These are phyloP conservation scores for Verticillium klebahnii DNA, from an alignment of 2,329 filamentous ascomycete genomes.

Conservation along the genomic window DNA sequence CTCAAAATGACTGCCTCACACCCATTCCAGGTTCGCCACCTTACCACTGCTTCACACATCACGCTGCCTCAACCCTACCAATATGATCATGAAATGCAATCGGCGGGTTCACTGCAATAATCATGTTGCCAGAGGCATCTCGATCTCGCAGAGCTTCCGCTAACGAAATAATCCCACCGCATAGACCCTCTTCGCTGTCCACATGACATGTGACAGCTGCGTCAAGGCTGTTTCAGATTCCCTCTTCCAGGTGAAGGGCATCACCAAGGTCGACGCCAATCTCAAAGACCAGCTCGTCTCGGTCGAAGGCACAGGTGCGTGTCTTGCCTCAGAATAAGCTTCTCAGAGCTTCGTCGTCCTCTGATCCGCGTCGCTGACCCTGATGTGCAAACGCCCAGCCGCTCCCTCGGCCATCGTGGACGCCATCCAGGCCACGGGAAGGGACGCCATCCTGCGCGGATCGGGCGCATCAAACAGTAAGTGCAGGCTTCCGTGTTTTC, in stretches of 20 bases:
- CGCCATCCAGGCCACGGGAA: slow-evolving; percentile 83
- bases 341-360: background rate
- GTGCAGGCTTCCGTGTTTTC: slow-evolving; percentile 26
- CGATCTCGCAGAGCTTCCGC: slow-evolving; percentile 7
- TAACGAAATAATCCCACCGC: slow-evolving; percentile 28
- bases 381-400: slow-evolving; percentile 36
- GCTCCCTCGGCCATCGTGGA: slow-evolving; percentile 85
- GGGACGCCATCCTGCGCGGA: slow-evolving; percentile 90
- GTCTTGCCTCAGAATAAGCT: background rate
- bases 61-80: background rate
- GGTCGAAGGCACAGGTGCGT: slow-evolving; percentile 73
- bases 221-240: slow-evolving; percentile 80
- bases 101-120: background rate
- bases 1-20: slow-evolving; percentile 18
- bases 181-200: slow-evolving; percentile 91
- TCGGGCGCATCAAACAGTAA: slow-evolving; percentile 80
- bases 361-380: background rate
- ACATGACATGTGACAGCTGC: slow-evolving; percentile 86
- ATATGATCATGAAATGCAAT: background rate
- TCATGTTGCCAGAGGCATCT: background rate
- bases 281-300: slow-evolving; percentile 79
- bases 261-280: slow-evolving; percentile 77
- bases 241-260: slow-evolving; percentile 71
- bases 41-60: background rate
- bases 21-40: slow-evolving; percentile 16